Percentiles rank a stretch among this genome's conserved stretches.
Conservation (phyloP, 192 early-diverging fungal species). For the Fimicolochytrium jonesii region DNA sequence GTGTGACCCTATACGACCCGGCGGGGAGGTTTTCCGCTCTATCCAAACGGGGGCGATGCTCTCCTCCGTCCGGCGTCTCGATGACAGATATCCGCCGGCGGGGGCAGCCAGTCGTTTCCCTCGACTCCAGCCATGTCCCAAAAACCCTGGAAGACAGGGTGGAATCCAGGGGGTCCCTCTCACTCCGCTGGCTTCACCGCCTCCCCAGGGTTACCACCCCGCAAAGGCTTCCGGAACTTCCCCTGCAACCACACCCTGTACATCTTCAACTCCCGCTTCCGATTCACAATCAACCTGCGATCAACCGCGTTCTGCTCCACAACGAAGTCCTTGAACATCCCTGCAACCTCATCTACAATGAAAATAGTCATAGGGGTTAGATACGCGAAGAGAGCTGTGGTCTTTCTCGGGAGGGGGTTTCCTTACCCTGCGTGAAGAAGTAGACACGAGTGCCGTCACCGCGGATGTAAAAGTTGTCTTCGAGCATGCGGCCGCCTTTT, state of each 20-base stretch:
- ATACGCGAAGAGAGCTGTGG: neutral
- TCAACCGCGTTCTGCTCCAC: conserved; percentile 91
- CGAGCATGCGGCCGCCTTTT: conserved; percentile 83
- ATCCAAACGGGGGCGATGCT: no score
- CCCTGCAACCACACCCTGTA: conserved; percentile 96
- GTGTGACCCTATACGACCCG: no score
- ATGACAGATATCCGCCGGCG: no score
- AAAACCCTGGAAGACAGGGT: no score
- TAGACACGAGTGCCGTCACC: conserved; percentile 95
- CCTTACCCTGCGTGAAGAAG: conserved; percentile 76
- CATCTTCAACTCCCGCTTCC: conserved; percentile 90
- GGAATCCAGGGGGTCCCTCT: no score
- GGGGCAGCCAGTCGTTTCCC: no score
- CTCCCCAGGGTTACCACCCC: no score
- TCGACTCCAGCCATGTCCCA: no score
- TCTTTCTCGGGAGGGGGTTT: no score
- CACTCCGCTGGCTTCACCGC: no score
- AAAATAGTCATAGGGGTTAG: conserved; percentile 19
- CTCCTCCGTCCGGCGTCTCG: no score
- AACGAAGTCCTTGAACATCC: conserved; percentile 58
- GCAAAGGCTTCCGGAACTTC: conserved; percentile 83
- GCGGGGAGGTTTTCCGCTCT: no score
- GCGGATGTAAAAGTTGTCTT: conserved; percentile 94
- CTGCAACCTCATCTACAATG: conserved; percentile 44
- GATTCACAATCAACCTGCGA: conserved; percentile 87